A percentile compares a stretch with the other conserved stretches of the same genome.
Evolutionary conservation across 2,329 filamentous ascomycete genomes (phyloP).

Genomic region (Trichoderma brevicompactum): DNA sequence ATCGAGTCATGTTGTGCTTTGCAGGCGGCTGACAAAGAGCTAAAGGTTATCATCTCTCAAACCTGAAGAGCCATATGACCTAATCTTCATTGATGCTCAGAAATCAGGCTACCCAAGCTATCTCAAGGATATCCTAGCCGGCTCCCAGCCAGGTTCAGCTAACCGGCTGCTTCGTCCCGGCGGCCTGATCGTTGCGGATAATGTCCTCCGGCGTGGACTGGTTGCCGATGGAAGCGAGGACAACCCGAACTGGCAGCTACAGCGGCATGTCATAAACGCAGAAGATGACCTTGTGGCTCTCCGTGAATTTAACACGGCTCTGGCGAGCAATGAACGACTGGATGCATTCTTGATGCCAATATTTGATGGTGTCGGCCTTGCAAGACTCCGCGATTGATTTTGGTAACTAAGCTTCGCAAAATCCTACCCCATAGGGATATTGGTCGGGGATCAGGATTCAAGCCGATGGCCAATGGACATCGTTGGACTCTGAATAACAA

Average conservation of each 20-base stretch:
- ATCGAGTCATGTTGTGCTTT: background rate
- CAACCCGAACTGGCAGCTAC: constrained; percentile 40
- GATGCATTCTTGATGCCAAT: constrained; percentile 45
- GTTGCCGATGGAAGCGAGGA: constrained; percentile 47
- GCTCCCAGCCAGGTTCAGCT: constrained; percentile 42
- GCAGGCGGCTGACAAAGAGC: background rate
- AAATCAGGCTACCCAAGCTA: constrained; percentile 54
- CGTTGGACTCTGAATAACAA: background rate
- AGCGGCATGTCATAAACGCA: constrained; percentile 26
- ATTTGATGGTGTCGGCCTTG: constrained; percentile 44
- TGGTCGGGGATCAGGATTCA: background rate
- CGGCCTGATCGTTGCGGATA: constrained; percentile 56
- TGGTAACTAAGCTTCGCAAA: background rate
- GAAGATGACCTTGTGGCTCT: constrained; percentile 35
- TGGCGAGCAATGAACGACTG: constrained; percentile 37
- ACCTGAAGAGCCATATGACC: constrained; percentile 50
- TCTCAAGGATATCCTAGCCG: constrained; percentile 47
- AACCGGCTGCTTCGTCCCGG: constrained; percentile 49
- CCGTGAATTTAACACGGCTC: constrained; percentile 38
- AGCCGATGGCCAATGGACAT: background rate
- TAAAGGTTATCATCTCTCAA: constrained; percentile 43
- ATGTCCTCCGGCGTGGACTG: constrained; percentile 51
- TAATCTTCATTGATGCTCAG: constrained; percentile 56
- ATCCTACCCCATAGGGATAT: background rate
- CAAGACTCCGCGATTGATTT: constrained; percentile 40